phyloP scores from a whole-genome alignment of 2,329 filamentous ascomycete genomes.

The Diaporthe velutina region DNA sequence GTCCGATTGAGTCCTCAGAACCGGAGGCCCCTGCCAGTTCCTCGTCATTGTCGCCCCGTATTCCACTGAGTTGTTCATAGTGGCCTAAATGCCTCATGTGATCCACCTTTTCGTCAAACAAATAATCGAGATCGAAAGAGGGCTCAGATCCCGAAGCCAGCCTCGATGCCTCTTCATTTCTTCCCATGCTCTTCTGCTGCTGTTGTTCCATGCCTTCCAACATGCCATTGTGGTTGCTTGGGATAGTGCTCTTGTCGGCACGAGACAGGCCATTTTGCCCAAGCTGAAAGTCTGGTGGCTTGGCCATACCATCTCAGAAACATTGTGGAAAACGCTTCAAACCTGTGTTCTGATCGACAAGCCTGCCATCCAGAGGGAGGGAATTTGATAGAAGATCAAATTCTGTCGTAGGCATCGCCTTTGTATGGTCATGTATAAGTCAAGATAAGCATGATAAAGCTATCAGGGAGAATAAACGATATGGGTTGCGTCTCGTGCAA shows the following conservation, averaged over 20 bases:
- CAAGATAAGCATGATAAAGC: background rate
- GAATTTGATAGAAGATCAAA: background rate
- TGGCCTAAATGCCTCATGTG: background rate
- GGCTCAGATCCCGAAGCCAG: too few relatives aligned
- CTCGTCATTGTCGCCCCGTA: background rate
- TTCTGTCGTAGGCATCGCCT: background rate
- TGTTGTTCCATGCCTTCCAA: background rate
- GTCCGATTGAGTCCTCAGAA: background rate
- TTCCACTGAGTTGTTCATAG: too few relatives aligned
- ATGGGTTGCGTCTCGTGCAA: background rate
- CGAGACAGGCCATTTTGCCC: background rate
- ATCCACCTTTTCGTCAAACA: background rate
- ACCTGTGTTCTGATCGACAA: background rate
- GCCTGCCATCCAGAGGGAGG: background rate
- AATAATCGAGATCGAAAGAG: rapidly evolving
- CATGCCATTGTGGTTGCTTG: too few relatives aligned
- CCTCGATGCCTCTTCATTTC: background rate
- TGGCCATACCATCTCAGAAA: background rate
- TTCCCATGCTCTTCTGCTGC: background rate
- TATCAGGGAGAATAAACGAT: background rate
- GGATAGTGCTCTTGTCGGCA: background rate
- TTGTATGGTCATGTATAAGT: background rate
- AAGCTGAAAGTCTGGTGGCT: background rate
- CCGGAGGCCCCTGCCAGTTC: background rate
- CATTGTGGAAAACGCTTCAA: background rate